phyloP scores from a whole-genome alignment of 2,329 filamentous ascomycete genomes.

The Arthrobotrys conoides region DNA sequence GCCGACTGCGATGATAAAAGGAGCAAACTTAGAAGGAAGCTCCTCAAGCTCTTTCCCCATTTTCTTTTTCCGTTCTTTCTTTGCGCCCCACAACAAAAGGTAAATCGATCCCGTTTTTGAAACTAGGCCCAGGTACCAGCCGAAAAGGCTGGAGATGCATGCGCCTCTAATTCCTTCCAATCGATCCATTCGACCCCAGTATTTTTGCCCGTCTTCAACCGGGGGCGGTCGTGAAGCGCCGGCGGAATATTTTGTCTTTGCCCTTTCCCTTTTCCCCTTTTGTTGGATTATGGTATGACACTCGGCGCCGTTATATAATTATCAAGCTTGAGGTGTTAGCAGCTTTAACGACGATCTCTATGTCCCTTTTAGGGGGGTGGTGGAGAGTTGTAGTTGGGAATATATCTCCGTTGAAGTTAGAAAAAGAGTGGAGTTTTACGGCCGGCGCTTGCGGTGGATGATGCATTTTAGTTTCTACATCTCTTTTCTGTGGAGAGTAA shows the following conservation, averaged over 20 bases:
- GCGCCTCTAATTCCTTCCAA: conserved; percentile 45
- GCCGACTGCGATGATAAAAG: conserved; percentile 18
- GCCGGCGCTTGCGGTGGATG: neutral
- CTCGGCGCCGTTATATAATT: neutral
- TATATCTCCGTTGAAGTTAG: conserved; percentile 26
- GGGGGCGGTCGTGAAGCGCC: conserved; percentile 52
- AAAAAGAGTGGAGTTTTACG: neutral
- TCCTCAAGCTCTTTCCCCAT: neutral
- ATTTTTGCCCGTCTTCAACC: conserved; percentile 49
- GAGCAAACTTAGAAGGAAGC: conserved; percentile 4
- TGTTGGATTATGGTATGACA: conserved; percentile 1
- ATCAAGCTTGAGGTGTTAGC: neutral
- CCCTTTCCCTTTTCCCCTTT: neutral
- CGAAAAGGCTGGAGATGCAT: neutral
- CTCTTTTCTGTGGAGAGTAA: neutral
- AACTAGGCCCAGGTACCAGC: neutral
- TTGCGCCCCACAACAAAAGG: neutral
- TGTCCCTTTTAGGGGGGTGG: neutral
- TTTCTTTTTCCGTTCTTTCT: neutral
- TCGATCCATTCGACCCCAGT: conserved; percentile 52
- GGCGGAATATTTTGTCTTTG: conserved; percentile 19
- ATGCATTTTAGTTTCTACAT: too few relatives aligned
- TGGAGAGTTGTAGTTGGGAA: neutral
- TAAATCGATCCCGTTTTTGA: neutral
- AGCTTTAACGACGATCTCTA: conserved; percentile 6